Conservation (phyloP, 768 basidiomycete species). For the Leccinellum rugosiceps region DNA sequence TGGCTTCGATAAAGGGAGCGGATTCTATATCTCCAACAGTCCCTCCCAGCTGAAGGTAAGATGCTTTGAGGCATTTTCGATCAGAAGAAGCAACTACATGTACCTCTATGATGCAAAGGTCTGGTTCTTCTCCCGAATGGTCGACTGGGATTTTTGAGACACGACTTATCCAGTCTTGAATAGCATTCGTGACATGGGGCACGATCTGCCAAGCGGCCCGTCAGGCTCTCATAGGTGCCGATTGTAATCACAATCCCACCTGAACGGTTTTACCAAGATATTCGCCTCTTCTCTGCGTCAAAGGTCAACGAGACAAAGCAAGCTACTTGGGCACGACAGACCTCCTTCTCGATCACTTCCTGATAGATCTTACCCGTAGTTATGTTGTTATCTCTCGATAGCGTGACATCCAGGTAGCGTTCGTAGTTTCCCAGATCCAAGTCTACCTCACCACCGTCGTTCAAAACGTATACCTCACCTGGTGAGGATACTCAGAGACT, state of each 20-base stretch:
- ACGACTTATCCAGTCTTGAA: conserved; percentile 98
- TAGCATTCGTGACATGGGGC: conserved; percentile 93
- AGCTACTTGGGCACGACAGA: conserved; percentile 35
- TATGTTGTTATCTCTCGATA: conserved; percentile 95
- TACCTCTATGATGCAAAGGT: conserved; percentile 97
- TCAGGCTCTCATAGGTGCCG: conserved; percentile 5
- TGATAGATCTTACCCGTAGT: conserved; percentile 98
- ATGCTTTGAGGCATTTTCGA: conserved; percentile 2
- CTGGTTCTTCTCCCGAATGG: conserved; percentile 87
- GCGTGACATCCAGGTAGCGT: conserved; percentile 91
- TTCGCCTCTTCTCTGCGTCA: conserved; percentile 65
- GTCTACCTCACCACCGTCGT: conserved; percentile 98
- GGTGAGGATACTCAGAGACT: conserved; percentile 21
- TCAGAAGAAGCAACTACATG: conserved; percentile 14
- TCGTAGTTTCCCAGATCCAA: conserved; percentile 98
- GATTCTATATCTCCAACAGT: conserved; percentile 99
- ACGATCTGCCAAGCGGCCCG: conserved; percentile 58
- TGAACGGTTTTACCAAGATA: conserved; percentile 98
- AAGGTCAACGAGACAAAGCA: conserved; percentile 9
- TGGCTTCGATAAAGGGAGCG: conserved; percentile 96
- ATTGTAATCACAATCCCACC: conserved; percentile 39
- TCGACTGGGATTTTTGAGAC: conserved; percentile 94
- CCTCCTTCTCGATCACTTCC: conserved; percentile 97
- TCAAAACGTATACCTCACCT: conserved; percentile 98
- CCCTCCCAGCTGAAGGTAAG: conserved; percentile 74